Evolutionary conservation across 768 basidiomycete genomes (phyloP), one percentile per base, ranked within the genome.

Genomic region (Podaxis rugospora): DNA sequence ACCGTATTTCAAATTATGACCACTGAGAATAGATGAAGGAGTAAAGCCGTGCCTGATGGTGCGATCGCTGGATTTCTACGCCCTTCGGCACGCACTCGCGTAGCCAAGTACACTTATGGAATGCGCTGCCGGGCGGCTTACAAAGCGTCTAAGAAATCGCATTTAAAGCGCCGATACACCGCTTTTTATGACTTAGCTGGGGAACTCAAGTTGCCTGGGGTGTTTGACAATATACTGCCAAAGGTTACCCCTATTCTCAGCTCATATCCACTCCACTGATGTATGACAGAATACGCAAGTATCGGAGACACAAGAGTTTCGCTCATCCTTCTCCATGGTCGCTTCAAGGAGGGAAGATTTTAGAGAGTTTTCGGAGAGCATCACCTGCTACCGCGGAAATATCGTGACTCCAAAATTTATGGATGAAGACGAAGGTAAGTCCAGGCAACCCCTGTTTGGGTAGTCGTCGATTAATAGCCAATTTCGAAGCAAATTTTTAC

Each of bases 81-180:
- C 59, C 78, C 79, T 62, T 76, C 78, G 13, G 82, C 84, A 3
- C 72, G 76, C 3, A 74, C 74, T 5, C 77, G 84, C 27, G 75
- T 84, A 4, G 73, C 82, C 4, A 78, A 74, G 61, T 65, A 75
- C 58, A 80, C 82, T 0, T 85, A 82, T 57, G 84, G 84, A 3
- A 75, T 75, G 1, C 70, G 76, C 32, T 77, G 78, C 63, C 64
- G 66, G 37, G 62, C 72, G 2, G 66, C 69, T 0, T 84, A 66
- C 57, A 73, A 80, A 28, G 39, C 68, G 0, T 52, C 56, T 13
- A 67, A 77, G 36, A 65, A 64, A 0, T 82, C 81, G 13, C 83
- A 85, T 62, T 60, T 70, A 27, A 60, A 67, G 14, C 77, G 80
- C 5, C 35, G 54, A 64, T 14, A 63, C 66, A 51, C 69, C 62